phyloP scores from a whole-genome alignment of 345 rosid species.

The Citrus inodora region DNA sequence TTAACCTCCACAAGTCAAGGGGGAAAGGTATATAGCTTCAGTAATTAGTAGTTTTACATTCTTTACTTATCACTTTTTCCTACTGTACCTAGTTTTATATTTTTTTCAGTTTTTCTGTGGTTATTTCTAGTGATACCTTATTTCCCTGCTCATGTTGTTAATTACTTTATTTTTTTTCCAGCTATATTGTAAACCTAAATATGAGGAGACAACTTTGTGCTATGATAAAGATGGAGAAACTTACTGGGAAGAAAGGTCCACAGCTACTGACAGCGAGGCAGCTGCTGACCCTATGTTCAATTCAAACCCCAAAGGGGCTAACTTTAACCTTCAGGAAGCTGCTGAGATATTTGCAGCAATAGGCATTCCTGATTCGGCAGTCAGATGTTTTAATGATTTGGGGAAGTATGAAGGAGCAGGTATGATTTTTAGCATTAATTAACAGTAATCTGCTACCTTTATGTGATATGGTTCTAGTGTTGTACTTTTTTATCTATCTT shows the following conservation, averaged over 20 bases:
- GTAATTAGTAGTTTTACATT: neutral
- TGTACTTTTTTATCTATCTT: no score
- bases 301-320: conserved; percentile 33
- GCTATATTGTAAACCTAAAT: conserved; percentile 36
- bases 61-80: neutral
- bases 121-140: neutral
- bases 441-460: no score
- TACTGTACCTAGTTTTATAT: neutral
- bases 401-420: no score
- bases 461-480: no score
- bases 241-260: conserved; percentile 35
- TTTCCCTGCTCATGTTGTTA: neutral
- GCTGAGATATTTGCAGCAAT: no score
- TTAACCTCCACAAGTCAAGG: conserved; percentile 19
- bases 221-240: conserved; percentile 41
- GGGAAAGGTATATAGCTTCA: conserved; percentile 38
- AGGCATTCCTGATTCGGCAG: no score
- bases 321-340: neutral
- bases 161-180: conserved; percentile 9
- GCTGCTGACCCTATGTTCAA: conserved; percentile 30
- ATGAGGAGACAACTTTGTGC: conserved; percentile 42
- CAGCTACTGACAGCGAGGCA: conserved; percentile 36
- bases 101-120: neutral
- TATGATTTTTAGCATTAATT: no score
- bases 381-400: no score